Evolutionary conservation across 139 green algal species (phyloP), one percentile per base, ranked within the genome.

Genomic region (Mesostigma viride): DNA sequence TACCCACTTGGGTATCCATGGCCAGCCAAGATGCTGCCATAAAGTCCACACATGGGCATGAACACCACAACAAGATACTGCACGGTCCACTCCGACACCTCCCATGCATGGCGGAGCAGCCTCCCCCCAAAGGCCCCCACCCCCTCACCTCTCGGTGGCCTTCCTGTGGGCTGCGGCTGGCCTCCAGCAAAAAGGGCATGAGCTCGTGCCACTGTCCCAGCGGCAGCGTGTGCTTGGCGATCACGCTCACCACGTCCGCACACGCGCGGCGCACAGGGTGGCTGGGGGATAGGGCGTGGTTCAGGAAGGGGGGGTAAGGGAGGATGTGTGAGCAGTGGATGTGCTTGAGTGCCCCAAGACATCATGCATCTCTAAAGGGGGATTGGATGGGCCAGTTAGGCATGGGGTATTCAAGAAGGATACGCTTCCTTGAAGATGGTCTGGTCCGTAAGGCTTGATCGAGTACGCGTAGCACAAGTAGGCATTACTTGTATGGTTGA

Each of bases 181-280:
- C 87, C 67, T 88, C 71, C 62, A 95, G 89, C 44, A 97, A 74
- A 70, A 91, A 88, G 3, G 88, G 91, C 59, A 96, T 77, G 62
- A 99, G 80, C 81, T 95, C 91, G 0, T 84, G 85, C 92, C 92
- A 99, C n/a, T 79, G 72, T 3, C 62, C 40, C 30, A 44, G 30
- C 0, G 84, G 84, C 36, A 89, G 73, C 1, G 70, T 76, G 31
- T 80, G 68, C 53, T 80, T 81, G 8, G 83, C 81, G 31, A 83
- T 69, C 20, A 70, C 67, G 2, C 76, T 79, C 28, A 80, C 75
- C 35, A 85, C 75, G 40, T 86, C 72, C 0, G 69, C 79, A 33
- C 80, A 61, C 1, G 74, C 76, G 24, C 76, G 68, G 11, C 84
- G 69, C 24, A 89, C 84, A 2, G 59, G 45, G 5, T 65, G 32